phyloP scores from a whole-genome alignment of 192 early-diverging fungal genomes.

The Backusella macrospora region DNA sequence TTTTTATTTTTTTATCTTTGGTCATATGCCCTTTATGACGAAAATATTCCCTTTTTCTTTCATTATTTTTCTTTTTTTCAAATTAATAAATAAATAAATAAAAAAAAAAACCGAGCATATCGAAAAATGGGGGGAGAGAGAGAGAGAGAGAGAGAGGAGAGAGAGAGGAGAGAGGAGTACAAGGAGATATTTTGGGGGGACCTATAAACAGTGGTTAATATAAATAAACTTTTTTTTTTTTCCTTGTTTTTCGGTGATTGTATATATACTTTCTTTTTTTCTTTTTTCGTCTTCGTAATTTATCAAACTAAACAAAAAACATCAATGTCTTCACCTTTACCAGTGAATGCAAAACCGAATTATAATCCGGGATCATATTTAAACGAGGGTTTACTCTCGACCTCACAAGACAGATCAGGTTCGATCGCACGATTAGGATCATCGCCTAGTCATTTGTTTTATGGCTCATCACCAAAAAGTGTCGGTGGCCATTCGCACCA shows the following conservation, averaged over 20 bases:
- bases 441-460: slow-evolving; percentile 18
- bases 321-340: slow-evolving; percentile 27
- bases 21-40: not conserved
- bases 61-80: too few relatives aligned
- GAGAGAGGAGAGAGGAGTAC: not conserved
- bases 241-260: not conserved
- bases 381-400: slow-evolving; percentile 16
- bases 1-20: not conserved
- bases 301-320: not conserved
- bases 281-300: not conserved
- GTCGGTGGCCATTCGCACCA: slow-evolving; percentile 2
- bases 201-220: not conserved
- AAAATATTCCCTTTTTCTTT: not conserved
- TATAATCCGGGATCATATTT: not conserved
- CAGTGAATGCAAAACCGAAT: slow-evolving; percentile 25
- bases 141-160: not conserved
- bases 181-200: not conserved
- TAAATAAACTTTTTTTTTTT: slow-evolving; percentile 10
- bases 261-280: not conserved
- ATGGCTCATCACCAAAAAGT: slow-evolving; percentile 13
- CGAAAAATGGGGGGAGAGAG: not conserved
- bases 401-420: slow-evolving; percentile 17
- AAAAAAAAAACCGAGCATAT: too few relatives aligned
- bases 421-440: slow-evolving; percentile 17
- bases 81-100: too few relatives aligned